Conservation (phyloP, 306 rosid genomes). For the Arachis hypogaea region DNA sequence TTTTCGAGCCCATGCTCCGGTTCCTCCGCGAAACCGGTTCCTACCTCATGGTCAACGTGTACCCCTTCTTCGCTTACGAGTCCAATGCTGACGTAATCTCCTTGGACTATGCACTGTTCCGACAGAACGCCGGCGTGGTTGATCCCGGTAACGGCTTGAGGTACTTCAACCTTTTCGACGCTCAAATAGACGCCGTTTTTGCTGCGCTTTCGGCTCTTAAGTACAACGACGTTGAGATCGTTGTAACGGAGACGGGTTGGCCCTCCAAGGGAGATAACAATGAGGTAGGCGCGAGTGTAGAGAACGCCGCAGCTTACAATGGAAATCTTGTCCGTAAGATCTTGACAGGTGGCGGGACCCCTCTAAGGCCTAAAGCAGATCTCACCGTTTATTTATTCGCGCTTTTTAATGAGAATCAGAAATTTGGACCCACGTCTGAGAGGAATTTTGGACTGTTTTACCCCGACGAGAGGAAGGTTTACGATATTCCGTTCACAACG, state of each 20-base stretch:
- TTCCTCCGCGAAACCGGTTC: constrained; percentile 87
- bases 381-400: constrained; percentile 91
- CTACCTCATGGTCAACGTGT: constrained; percentile 85
- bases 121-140: constrained; percentile 75
- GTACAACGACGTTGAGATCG: constrained; percentile 68
- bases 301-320: constrained; percentile 89
- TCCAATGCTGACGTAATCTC: constrained; percentile 87
- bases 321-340: constrained; percentile 87
- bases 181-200: constrained; percentile 95
- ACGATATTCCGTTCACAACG: constrained; percentile 68
- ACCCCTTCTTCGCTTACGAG: constrained; percentile 95
- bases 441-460: constrained; percentile 85
- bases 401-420: constrained; percentile 81
- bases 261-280: constrained; percentile 80
- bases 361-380: constrained; percentile 74
- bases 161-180: constrained; percentile 80
- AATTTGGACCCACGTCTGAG: constrained; percentile 83
- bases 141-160: constrained; percentile 85
- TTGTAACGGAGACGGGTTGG: constrained; percentile 91
- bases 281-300: constrained; percentile 78
- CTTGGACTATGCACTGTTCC: constrained; percentile 77
- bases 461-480: constrained; percentile 70
- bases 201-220: constrained; percentile 72
- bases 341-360: constrained; percentile 75
- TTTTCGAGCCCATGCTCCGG: constrained; percentile 72